phyloP scores from a whole-genome alignment of 2,329 filamentous ascomycete species.

The Shiraia sp. region DNA sequence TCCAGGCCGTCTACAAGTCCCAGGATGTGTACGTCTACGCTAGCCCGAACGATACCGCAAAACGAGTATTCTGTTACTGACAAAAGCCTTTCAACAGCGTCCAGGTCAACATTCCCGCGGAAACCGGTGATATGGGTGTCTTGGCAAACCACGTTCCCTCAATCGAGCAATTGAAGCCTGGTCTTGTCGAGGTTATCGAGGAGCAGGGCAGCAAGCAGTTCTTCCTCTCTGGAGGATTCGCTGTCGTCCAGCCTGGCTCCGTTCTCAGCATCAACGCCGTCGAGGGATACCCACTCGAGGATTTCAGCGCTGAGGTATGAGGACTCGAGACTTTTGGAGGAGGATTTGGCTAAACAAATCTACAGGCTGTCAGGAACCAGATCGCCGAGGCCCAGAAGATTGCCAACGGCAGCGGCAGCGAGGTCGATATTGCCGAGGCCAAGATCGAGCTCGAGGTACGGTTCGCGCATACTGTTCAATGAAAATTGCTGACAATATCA shows the following conservation, averaged over 20 bases:
- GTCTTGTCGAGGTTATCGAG: conserved; percentile 92
- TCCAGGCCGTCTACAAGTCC: conserved; percentile 70
- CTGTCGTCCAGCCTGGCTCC: conserved; percentile 93
- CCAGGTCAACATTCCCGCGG: conserved; percentile 98
- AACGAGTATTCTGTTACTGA: conserved; percentile 35
- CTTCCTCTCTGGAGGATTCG: conserved; percentile 98
- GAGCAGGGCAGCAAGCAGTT: conserved; percentile 94
- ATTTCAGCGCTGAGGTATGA: conserved; percentile 82
- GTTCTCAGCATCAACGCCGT: conserved; percentile 97
- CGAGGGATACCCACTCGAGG: conserved; percentile 91
- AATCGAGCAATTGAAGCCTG: conserved; percentile 98
- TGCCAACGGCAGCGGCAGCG: conserved; percentile 84
- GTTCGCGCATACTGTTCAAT: conserved; percentile 10
- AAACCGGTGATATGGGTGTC: conserved; percentile 99
- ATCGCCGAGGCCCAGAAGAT: conserved; percentile 96
- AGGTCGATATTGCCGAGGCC: conserved; percentile 97
- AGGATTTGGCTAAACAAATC: conserved; percentile 15
- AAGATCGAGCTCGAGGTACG: conserved; percentile 98
- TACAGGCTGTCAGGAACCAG: conserved; percentile 77
- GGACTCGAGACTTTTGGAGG: neutral
- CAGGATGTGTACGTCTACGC: conserved; percentile 66
- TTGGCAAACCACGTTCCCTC: conserved; percentile 98
- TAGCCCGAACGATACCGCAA: conserved; percentile 28
- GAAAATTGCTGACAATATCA: conserved; percentile 49
- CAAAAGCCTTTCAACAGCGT: conserved; percentile 60